Conservation (phyloP, 441 rosid species). For the Erodium moschatum region DNA sequence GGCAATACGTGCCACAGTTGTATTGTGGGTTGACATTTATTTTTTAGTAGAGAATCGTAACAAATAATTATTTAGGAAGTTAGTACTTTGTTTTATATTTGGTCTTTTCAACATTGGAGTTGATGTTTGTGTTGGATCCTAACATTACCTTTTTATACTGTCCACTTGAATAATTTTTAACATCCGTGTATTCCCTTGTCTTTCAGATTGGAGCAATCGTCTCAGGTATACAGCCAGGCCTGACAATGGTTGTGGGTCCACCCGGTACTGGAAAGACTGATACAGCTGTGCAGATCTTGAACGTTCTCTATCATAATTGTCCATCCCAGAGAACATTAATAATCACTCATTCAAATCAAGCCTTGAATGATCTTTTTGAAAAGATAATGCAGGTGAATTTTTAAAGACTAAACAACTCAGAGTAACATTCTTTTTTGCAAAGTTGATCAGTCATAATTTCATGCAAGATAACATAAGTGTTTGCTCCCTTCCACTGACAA, state of each 20-base stretch:
- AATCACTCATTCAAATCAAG: conserved; percentile 96
- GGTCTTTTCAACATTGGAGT: background rate
- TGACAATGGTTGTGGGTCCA: conserved; percentile 98
- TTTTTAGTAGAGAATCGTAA: background rate
- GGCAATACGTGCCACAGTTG: background rate
- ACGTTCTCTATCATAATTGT: conserved; percentile 92
- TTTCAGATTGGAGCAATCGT: conserved; percentile 86
- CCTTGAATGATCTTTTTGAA: conserved; percentile 94
- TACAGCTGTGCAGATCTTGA: conserved; percentile 94
- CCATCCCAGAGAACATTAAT: conserved; percentile 95
- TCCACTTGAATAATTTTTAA: background rate
- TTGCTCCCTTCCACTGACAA: background rate
- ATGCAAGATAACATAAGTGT: too few relatives aligned
- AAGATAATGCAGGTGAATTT: conserved; percentile 87
- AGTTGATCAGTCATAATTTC: background rate
- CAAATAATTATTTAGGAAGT: background rate
- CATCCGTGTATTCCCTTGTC: conserved; percentile 15
- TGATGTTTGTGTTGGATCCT: background rate
- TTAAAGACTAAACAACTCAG: background rate
- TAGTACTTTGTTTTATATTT: background rate
- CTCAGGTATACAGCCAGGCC: conserved; percentile 95
- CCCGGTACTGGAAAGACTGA: conserved; percentile 99
- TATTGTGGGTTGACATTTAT: background rate
- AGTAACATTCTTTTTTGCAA: background rate
- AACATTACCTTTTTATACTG: background rate